Base-by-base conservation (phyloP, 345 rosid species). In the Rhodomyrtus tomentosa region DNA sequence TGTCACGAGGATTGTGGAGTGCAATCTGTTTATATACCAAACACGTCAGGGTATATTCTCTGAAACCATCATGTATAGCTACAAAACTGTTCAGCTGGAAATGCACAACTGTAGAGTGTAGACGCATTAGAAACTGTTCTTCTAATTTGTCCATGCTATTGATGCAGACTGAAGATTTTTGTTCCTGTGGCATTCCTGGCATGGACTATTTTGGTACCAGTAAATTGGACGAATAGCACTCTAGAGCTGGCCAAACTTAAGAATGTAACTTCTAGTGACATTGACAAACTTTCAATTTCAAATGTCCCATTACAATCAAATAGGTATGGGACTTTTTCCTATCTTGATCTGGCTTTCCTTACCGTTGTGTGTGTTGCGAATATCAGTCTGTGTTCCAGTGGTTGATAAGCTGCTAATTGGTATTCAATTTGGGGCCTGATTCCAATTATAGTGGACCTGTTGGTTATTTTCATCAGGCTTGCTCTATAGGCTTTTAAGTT, bases 251-350 rank as follows among this genome's bases (percentile, higher is more conserved):
- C 83, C 74, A 84, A 86, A 84, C 21, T 84, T 25, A 56, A 79
- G 29, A 91, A 94, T 82, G 93, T 97, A 81, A 97, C 98, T 86
- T 84, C 95, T 11, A 97, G 98, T 80, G 92, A 94, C 83, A 94
- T 97, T 54, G 99, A 97, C 91, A 93, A 91, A 90, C 98, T 97
- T 62, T 92, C 99, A 5, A 91, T 97, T 82, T 95, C 99, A 62
- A 97, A 97, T 85, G 84, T 97, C 84, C 95, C 98, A 7, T 73
- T 7, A 38, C n/a, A 3, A 81, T 97, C 99, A 25, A 36, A 87
- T 24, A 94, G 99, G 99, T 96, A 82, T 53, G 87, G 25, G 40
- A 40, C 79, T 18, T 68, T 68, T 36, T 9, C 45, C 24, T 36
- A 18, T 68, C 16, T 68, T 68, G 79, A 36, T 68, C 79, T 36